These are phyloP conservation scores for Sporothrix brunneoviolacea DNA, from an alignment of 2,329 filamentous ascomycete genomes.

Conservation along the genomic window DNA sequence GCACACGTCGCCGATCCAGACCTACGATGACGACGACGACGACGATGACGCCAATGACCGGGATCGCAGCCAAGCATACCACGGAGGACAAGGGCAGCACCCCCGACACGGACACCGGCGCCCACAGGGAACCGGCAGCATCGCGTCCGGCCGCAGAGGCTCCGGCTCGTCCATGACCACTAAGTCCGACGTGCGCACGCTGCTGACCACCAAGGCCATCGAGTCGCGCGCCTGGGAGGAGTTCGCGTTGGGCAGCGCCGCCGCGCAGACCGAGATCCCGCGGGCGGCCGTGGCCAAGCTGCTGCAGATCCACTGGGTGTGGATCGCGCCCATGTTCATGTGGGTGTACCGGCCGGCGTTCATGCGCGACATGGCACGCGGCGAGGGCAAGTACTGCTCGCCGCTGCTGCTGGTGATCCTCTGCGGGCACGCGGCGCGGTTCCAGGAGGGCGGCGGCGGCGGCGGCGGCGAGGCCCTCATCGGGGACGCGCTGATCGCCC, in stretches of 20 bases:
- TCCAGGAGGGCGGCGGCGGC: slow-evolving; percentile 14
- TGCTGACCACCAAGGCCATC: slow-evolving; percentile 20
- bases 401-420: slow-evolving; percentile 24
- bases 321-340: slow-evolving; percentile 25
- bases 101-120: not conserved
- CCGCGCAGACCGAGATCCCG: slow-evolving; percentile 21
- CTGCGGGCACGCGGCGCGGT: slow-evolving; percentile 22
- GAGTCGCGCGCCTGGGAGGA: slow-evolving; percentile 22
- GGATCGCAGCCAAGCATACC: not conserved
- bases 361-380: slow-evolving; percentile 24
- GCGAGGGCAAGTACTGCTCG: slow-evolving; percentile 24
- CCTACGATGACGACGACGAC: slow-evolving; percentile 14
- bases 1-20: slow-evolving; percentile 13
- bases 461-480: not conserved
- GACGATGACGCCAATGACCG: not conserved
- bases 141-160: not conserved
- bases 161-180: slow-evolving; percentile 1
- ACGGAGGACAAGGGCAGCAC: not conserved
- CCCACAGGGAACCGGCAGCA: too few relatives aligned
- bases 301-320: slow-evolving; percentile 22
- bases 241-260: slow-evolving; percentile 23
- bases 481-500: slow-evolving; percentile 19
- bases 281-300: slow-evolving; percentile 17
- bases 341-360: slow-evolving; percentile 26
- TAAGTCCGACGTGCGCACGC: slow-evolving; percentile 17